Evolutionary conservation across 139 green algal species (phyloP), one percentile per base, ranked within the genome.

Genomic region (Tetraselmis striata): DNA sequence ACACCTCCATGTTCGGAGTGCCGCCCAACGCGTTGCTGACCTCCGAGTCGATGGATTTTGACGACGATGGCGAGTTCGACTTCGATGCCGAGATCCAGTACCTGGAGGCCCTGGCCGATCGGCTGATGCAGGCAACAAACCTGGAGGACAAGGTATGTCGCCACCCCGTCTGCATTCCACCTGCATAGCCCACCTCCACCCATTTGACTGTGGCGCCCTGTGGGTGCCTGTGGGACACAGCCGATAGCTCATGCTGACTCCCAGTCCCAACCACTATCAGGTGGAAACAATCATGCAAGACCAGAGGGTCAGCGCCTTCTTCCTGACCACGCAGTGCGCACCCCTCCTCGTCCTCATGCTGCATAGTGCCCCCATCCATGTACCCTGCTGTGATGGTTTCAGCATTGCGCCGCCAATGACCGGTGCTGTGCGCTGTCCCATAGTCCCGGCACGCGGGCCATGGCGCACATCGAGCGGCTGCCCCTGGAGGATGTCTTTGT

Each of bases 401-500:
- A n/a, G n/a, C n/a, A n/a, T n/a, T n/a, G n/a, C n/a, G n/a, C n/a
- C n/a, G n/a, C n/a, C n/a, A n/a, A n/a, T n/a, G n/a, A n/a, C n/a
- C n/a, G n/a, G n/a, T n/a, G n/a, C 45, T 67, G 45, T 67, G 45
- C 5, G 5, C 18, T 67, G 5, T 18, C 18, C 45, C 45, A 67
- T 18, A 67, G 45, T 67, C 11, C 45, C 45, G 45, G 45, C 11
- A 67, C 18, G 5, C 45, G 45, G 5, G 45, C 45, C 11, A 67
- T 67, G 45, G 45, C 5, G 45, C 45, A 67, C 18, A 67, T 90
- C 26, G 31, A 27, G 0, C 24, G 58, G 5, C 89, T 92, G 59
- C 28, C 59, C 0, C 59, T 79, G 26, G 84, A 86, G 80, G 32
- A 89, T 31, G 82, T 82, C 25, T 91, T 81, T 77, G 79, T 81